Base-by-base conservation (phyloP, 2,329 filamentous ascomycete species). In the Fusarium sp. region DNA sequence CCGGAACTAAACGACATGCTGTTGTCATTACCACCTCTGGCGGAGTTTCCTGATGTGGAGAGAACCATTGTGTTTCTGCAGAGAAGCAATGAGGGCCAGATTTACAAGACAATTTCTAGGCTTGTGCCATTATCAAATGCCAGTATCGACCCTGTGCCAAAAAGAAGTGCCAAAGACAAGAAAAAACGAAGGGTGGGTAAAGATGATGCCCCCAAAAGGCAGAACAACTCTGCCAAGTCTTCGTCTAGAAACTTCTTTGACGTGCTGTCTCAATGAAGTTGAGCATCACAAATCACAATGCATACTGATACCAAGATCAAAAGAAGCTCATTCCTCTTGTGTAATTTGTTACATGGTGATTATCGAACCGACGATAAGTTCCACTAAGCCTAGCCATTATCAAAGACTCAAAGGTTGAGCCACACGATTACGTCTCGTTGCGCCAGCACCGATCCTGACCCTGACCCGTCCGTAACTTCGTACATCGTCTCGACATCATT, bases 11-110 rank as follows among this genome's bases (percentile, higher is more conserved):
- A 60, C 15, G 42, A 57, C 11, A 55, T 76, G 25, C 55, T 82
- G 25, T 60, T 61, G 4, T 68, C 73, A 7, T 45, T 82, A 10
- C 79, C 80, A 25, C 42, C 73, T 11, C 39, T 82, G 16, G 37
- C 52, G 3, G 52, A 70, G 3, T 80, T 73, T 41, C 80, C 80
- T 0, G 65, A 78, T 52, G 63, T 76, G 23, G 58, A 65, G 21
- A 51, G 29, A 14, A 56, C 73, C 2, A 56, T 76, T 12, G 25
- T 45, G 8, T 72, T 80, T n/a, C 69, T 80, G 16, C 58, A 61
- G 15, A 51, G 51, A 7, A 51, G 65, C 15, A 58, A 60, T 6
- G 60, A 75, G n/a, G 21, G 56, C 11, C 41, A 59, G 18, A 56
- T 66, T 19, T 35, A 73, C 29, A 58, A 48, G 25, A 54, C 61